phyloP scores from a whole-genome alignment of 495 filamentous ascomycete species.

The Clavariopsis aquatica region DNA sequence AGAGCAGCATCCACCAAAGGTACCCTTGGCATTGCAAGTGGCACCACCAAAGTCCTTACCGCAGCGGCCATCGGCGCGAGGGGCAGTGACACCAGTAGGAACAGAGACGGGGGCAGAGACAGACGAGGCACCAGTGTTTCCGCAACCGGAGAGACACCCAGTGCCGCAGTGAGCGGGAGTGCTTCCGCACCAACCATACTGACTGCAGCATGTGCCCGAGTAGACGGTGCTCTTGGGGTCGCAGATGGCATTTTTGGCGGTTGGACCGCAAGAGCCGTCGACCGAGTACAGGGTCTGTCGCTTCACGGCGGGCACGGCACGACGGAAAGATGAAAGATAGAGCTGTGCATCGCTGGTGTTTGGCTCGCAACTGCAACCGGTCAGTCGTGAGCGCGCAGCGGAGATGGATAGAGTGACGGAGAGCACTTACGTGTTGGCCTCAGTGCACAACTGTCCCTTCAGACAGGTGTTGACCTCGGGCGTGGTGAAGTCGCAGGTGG shows the following conservation, averaged over 20 bases:
- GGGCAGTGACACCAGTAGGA: slow-evolving; percentile 20
- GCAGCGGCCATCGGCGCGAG: slow-evolving; percentile 42
- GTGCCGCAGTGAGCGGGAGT: slow-evolving; percentile 44
- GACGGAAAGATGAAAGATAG: slow-evolving; percentile 36
- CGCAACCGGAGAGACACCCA: slow-evolving; percentile 45
- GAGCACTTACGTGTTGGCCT: slow-evolving; percentile 30
- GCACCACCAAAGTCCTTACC: slow-evolving; percentile 41
- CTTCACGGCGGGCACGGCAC: slow-evolving; percentile 26
- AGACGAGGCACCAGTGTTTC: slow-evolving; percentile 9
- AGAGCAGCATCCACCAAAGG: slow-evolving; percentile 43
- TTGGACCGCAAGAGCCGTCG: slow-evolving; percentile 43
- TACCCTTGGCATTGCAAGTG: slow-evolving; percentile 41
- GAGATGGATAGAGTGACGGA: no score
- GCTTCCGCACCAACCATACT: slow-evolving; percentile 47
- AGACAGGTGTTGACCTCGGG: slow-evolving; percentile 18
- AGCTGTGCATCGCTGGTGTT: slow-evolving; percentile 22
- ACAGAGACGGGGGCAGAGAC: not conserved
- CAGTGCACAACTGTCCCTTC: slow-evolving; percentile 31
- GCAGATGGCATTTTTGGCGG: slow-evolving; percentile 41
- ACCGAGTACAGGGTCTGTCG: slow-evolving; percentile 38
- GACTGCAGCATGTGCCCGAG: slow-evolving; percentile 36
- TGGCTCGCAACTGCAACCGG: slow-evolving; percentile 29
- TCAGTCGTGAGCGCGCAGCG: not conserved
- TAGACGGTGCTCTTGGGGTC: slow-evolving; percentile 43
- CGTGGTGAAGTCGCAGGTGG: slow-evolving; percentile 22